phyloP scores from a whole-genome alignment of 2,329 filamentous ascomycete species.

The Curvularia sp. region DNA sequence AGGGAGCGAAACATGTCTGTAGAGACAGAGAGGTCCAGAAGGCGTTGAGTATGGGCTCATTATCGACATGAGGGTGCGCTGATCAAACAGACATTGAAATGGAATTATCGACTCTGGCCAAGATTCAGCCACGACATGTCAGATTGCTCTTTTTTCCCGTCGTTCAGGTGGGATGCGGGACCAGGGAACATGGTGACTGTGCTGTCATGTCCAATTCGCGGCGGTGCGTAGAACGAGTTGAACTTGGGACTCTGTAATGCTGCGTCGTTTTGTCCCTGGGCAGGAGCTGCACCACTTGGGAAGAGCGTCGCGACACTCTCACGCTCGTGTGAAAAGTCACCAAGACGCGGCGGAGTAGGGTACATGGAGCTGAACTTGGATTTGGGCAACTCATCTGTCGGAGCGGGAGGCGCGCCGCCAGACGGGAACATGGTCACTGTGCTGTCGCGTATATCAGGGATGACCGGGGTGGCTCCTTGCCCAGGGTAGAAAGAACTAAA shows the following conservation, averaged over 20 bases:
- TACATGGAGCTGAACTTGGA: slow-evolving; percentile 41
- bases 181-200: slow-evolving; percentile 46
- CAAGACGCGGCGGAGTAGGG: slow-evolving; percentile 37
- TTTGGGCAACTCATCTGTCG: slow-evolving; percentile 23
- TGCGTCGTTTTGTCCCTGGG: slow-evolving; percentile 17
- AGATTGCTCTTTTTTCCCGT: slow-evolving; percentile 45
- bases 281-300: slow-evolving; percentile 38
- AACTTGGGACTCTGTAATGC: slow-evolving; percentile 57
- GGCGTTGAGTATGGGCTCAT: slow-evolving; percentile 17
- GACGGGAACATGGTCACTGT: slow-evolving; percentile 45
- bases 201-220: slow-evolving; percentile 66
- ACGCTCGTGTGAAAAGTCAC: slow-evolving; percentile 48
- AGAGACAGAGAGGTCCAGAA: slow-evolving; percentile 11
- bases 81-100: neutral
- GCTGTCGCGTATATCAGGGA: slow-evolving; percentile 71
- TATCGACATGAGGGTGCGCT: slow-evolving; percentile 8
- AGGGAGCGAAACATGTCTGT: slow-evolving; percentile 16
- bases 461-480: slow-evolving; percentile 53
- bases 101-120: slow-evolving; percentile 52
- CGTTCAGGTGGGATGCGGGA: slow-evolving; percentile 22
- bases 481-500: slow-evolving; percentile 60
- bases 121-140: slow-evolving; percentile 86
- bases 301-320: slow-evolving; percentile 58
- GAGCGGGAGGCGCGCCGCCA: slow-evolving; percentile 27
- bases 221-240: slow-evolving; percentile 54